Conservation (phyloP, 108 stramenopile species). For the Nannochloropsis granulata region DNA sequence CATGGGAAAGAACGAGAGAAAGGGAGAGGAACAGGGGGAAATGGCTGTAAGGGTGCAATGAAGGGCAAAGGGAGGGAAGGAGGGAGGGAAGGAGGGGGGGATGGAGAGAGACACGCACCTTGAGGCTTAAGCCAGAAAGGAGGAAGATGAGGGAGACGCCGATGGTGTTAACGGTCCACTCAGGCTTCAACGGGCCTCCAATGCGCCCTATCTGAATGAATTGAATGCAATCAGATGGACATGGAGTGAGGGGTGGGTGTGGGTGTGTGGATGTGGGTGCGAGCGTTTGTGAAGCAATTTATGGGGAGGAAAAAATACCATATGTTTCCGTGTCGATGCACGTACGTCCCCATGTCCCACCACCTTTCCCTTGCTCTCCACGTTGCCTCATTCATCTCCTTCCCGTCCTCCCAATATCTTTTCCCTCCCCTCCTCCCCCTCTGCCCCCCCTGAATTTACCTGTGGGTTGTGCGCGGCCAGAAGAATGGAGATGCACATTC, state of each 20-base stretch:
- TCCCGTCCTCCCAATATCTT: too few species aligned
- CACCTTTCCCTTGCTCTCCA: too few species aligned
- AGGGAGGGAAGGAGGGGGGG: background rate
- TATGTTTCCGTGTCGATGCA: too few species aligned
- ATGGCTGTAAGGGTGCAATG: too few species aligned
- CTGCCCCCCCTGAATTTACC: background rate
- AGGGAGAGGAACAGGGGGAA: background rate
- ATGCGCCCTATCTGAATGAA: background rate
- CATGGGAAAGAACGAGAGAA: background rate
- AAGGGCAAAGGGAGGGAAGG: background rate
- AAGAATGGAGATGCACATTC: background rate
- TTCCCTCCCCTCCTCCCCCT: too few species aligned
- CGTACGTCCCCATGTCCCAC: too few species aligned
- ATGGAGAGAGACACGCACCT: background rate
- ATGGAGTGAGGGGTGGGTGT: background rate
- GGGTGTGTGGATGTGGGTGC: background rate
- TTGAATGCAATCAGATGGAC: background rate
- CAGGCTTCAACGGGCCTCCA: background rate
- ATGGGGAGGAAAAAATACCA: too few species aligned
- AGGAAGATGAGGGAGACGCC: background rate
- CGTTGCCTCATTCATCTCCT: too few species aligned
- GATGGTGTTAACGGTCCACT: background rate
- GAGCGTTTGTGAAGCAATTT: too few species aligned
- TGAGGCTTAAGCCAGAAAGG: background rate
- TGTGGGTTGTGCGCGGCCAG: background rate